Base-by-base conservation (phyloP, 1,139 yeast species). In the Blastobotrys apis region DNA sequence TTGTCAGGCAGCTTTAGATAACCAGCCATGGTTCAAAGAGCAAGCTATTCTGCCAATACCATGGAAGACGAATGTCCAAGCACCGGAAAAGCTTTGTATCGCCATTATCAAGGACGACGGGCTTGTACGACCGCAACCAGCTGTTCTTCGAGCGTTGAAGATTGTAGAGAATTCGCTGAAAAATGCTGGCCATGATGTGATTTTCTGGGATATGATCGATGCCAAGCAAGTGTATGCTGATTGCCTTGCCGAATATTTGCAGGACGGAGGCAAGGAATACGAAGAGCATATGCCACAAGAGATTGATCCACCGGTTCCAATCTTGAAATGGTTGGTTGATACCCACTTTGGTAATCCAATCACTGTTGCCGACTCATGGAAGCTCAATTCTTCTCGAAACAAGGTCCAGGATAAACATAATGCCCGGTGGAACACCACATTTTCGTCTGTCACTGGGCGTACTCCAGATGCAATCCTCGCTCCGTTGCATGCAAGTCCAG, bases 151-250 rank as follows among this genome's bases (percentile, higher is more conserved):
- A 35, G 70, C 66, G 2, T 38, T 69, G 47, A 53, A 57, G 19
- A 55, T 53, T 22, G 55, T 65, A 3, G 53, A 51, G 19, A 39
- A 55, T 1, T 49, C 53, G 26, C 55, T 71, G 33, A 44, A 51
- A 20, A 51, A 42, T 1, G 65, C 62, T 1, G 72, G 74, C 2
- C 72, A 73, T 46, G 67, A 66, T 36, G 65, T 72, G 5, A 61
- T 74, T 33, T 70, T 66, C 33, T 69, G 77, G 67, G 68, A 68
- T 26, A 67, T 74, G 1, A 51, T 37, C 30, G 35, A 32, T 8
- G 12, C 35, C 22, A 32, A 32, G 22, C 19, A 17, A 13, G 22
- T 17, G 22, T 15, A 15, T 15, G 17, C 19, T 13, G 35, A 32
- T 32, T 15, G 19, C 22, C 8, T 13, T 8, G 17, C 35, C 8